These are phyloP conservation scores for Cercospora zeae-maydis DNA, from an alignment of 2,329 filamentous ascomycete species.

Conservation along the genomic window DNA sequence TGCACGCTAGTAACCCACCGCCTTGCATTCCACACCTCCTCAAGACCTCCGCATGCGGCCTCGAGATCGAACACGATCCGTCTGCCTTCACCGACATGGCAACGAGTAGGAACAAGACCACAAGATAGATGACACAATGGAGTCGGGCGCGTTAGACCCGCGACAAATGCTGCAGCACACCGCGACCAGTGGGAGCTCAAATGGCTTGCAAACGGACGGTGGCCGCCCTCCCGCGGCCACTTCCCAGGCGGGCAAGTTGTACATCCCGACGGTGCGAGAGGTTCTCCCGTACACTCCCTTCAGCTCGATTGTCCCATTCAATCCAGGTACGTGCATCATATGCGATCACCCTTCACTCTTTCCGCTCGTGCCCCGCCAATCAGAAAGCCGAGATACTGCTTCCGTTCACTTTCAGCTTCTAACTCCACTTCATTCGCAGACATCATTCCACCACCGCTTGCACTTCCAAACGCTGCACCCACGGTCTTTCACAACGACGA, in stretches of 20 bases:
- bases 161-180: slow-evolving; percentile 6
- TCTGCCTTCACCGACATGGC: slow-evolving; percentile 8
- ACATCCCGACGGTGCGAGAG: slow-evolving; percentile 59
- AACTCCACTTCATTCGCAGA: slow-evolving; percentile 33
- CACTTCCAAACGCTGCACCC: slow-evolving; percentile 40
- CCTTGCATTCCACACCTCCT: slow-evolving; percentile 10
- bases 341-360: slow-evolving; percentile 7
- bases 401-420: slow-evolving; percentile 9
- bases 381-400: not conserved
- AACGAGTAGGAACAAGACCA: not conserved
- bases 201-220: slow-evolving; percentile 19
- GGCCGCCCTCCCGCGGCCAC: slow-evolving; percentile 13
- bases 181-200: not conserved
- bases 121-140: slow-evolving; percentile 10
- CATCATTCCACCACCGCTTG: slow-evolving; percentile 45
- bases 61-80: not conserved
- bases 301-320: slow-evolving; percentile 74
- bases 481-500: slow-evolving; percentile 32
- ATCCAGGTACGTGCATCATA: slow-evolving; percentile 56
- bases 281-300: slow-evolving; percentile 80
- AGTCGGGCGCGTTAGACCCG: slow-evolving; percentile 17
- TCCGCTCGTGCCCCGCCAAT: slow-evolving; percentile 2
- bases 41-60: slow-evolving; percentile 13
- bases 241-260: slow-evolving; percentile 18
- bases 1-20: not conserved